Base-by-base conservation (phyloP, 148 eudicot species). In the Amaranthus cruentus region DNA sequence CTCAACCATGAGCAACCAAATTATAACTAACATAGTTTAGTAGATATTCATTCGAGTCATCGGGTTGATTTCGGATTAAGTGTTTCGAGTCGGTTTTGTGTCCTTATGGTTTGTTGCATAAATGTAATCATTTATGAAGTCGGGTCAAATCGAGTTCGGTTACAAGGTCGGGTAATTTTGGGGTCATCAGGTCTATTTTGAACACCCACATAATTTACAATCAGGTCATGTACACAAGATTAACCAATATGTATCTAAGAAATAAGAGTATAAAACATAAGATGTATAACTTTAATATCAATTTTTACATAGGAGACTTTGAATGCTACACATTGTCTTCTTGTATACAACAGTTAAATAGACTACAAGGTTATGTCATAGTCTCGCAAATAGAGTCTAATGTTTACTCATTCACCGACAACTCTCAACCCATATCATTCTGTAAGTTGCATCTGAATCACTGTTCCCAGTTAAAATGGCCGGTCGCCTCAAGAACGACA, bases 341-440 rank as follows among this genome's bases (percentile, higher is more conserved):
- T 56, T 57, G 77, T 79, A 51, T 82, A 82, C 83, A 84, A 13
- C 63, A 79, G 66, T 52, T 50, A 64, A 64, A 73, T 59, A 62
- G 47, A 71, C 10, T 6, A 77, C 68, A 51, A 72, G 3, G 3
- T 62, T 53, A 14, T 77, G 48, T 75, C 65, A 74, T 74, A 79
- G 10, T 67, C 63, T 63, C 69, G 55, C 54, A 64, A 12, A 65
- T 62, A 55, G 47, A 63, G 60, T 68, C 14, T 9, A 4, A 38
- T 65, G 54, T 9, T 55, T 42, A 74, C 61, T 57, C 18, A 47
- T 49, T 51, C 68, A 76, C 47, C 43, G 43, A 76, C 73, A 69
- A 28, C 51, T 44, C 53, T 44, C 57, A 63, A 73, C 71, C 75
- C 51, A 67, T 52, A 42, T 28, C 78, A 61, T 75, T 38, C 38